Conservation (phyloP, 305 asterid species). For the Solanum aculeatissimum region DNA sequence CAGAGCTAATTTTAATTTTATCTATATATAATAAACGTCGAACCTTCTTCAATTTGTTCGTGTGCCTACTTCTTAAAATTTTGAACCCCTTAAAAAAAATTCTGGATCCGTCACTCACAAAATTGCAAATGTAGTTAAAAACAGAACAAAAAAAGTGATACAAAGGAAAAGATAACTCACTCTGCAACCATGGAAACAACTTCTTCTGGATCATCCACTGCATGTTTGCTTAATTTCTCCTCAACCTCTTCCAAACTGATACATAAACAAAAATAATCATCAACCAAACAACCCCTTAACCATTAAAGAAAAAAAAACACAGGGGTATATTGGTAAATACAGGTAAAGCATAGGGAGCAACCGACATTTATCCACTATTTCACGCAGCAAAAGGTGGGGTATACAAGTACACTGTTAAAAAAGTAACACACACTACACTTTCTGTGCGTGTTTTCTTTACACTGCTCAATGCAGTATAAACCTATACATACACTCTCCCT, state of each 20-base stretch:
- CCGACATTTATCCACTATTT: slow-evolving; percentile 26
- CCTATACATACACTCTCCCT: background rate
- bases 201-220: slow-evolving; percentile 82
- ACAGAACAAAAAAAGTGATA: background rate
- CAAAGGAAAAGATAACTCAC: slow-evolving; percentile 29
- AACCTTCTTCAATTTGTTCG: rapidly evolving
- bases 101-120: background rate
- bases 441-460: slow-evolving; percentile 3
- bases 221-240: slow-evolving; percentile 42
- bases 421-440: slow-evolving; percentile 9
- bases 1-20: too few species aligned
- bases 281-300: slow-evolving; percentile 2
- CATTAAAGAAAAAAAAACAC: background rate
- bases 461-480: slow-evolving; percentile 22
- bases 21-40: too few species aligned
- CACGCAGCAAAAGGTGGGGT: slow-evolving; percentile 6
- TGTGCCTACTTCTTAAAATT: too few species aligned
- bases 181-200: slow-evolving; percentile 73
- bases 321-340: slow-evolving; percentile 9
- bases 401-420: background rate
- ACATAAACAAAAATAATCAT: background rate
- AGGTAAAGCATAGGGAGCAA: slow-evolving; percentile 19
- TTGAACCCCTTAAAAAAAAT: too few species aligned
- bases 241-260: slow-evolving; percentile 41
- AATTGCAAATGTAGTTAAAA: background rate